Conservation (phyloP, 441 rosid genomes). For the Gossypium gossypioides region DNA sequence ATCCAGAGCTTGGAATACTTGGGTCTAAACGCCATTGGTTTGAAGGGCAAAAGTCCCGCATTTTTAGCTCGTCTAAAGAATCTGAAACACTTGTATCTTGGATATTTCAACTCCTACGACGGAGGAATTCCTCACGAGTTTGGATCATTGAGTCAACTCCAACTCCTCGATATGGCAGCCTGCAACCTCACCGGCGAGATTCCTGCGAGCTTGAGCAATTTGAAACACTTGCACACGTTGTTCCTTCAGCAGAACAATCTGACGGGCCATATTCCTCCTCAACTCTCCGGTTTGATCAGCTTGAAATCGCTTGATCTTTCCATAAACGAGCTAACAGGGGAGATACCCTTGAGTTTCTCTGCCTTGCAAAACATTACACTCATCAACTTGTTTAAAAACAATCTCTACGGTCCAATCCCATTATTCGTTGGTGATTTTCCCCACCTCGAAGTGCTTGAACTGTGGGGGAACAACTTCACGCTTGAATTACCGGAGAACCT, state of each 20-base stretch:
- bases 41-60: slow-evolving; percentile 45
- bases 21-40: slow-evolving; percentile 48
- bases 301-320: slow-evolving; percentile 71
- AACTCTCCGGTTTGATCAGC: slow-evolving; percentile 50
- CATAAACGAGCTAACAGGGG: slow-evolving; percentile 50
- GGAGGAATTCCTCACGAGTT: slow-evolving; percentile 75
- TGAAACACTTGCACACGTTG: slow-evolving; percentile 45
- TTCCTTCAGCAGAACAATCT: slow-evolving; percentile 65
- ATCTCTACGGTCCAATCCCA: slow-evolving; percentile 55
- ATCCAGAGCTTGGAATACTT: slow-evolving; percentile 51
- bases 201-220: slow-evolving; percentile 47
- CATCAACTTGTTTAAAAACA: slow-evolving; percentile 50
- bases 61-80: slow-evolving; percentile 52
- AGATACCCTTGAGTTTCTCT: slow-evolving; percentile 52
- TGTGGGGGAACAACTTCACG: slow-evolving; percentile 80
- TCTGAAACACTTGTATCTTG: slow-evolving; percentile 39
- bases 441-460: slow-evolving; percentile 44
- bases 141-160: slow-evolving; percentile 44
- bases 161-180: slow-evolving; percentile 48
- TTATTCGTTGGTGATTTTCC: slow-evolving; percentile 58
- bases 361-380: slow-evolving; percentile 39
- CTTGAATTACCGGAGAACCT: slow-evolving; percentile 49
- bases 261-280: slow-evolving; percentile 53
- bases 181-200: slow-evolving; percentile 65
- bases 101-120: slow-evolving; percentile 44